These are phyloP conservation scores for Solanum chacoense DNA, from an alignment of 305 asterid genomes.

Conservation along the genomic window DNA sequence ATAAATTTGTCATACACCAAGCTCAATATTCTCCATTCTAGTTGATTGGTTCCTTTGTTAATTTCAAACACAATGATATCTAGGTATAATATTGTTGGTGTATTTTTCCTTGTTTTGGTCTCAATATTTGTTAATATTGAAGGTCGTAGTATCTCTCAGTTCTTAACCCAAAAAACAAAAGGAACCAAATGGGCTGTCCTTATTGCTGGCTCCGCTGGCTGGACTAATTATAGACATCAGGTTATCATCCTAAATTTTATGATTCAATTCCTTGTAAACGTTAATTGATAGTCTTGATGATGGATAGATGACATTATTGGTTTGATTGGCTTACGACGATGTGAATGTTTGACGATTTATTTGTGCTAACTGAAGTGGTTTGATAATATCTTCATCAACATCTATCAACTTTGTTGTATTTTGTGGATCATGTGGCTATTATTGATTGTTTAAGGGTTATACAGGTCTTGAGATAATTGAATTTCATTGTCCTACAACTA, in stretches of 20 bases:
- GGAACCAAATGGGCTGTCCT: slow-evolving; percentile 92
- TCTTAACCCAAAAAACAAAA: slow-evolving; percentile 21
- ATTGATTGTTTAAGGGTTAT: not conserved
- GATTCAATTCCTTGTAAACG: not conserved
- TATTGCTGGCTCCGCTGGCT: slow-evolving; percentile 21
- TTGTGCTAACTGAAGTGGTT: not conserved
- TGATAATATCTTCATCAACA: not conserved
- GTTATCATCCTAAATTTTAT: not conserved
- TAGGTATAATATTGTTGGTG: not conserved
- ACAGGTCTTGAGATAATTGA: not conserved
- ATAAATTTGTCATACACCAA: not conserved
- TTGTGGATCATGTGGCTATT: not conserved
- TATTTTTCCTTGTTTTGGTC: not conserved
- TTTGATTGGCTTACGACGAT: not conserved
- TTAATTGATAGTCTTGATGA: not conserved
- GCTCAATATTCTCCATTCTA: not conserved
- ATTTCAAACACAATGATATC: not conserved
- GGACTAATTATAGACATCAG: not conserved
- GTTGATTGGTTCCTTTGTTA: not conserved
- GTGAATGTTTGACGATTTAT: not conserved
- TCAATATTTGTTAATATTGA: not conserved
- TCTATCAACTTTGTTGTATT: not conserved
- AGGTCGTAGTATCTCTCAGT: not conserved
- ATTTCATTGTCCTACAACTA: too few relatives aligned
- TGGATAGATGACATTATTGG: not conserved